Conservation (phyloP, 2,329 filamentous ascomycete genomes). For the Pyricularia grisea region DNA sequence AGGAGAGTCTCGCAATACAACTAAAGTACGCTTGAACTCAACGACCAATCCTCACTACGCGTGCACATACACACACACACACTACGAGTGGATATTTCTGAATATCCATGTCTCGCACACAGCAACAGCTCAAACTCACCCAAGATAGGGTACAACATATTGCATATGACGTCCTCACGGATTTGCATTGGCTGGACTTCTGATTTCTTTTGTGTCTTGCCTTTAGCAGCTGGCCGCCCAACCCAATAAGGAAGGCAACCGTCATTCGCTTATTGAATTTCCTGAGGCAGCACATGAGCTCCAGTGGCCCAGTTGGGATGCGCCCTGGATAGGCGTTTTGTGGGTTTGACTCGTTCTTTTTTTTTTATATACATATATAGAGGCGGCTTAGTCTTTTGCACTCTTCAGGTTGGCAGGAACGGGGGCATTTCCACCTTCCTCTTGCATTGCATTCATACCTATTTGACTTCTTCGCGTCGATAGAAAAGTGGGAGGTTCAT, state of each 20-base stretch:
- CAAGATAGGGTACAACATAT: background rate
- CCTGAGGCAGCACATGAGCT: background rate
- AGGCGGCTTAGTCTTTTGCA: background rate
- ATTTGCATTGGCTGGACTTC: background rate
- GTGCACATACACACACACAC: background rate
- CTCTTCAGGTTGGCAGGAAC: background rate
- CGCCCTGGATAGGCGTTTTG: background rate
- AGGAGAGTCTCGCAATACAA: constrained; percentile 35
- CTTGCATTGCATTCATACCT: constrained; percentile 18
- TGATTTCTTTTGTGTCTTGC: background rate
- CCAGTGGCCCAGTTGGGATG: background rate
- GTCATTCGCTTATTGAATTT: background rate
- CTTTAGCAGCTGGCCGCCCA: background rate
- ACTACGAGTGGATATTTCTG: background rate
- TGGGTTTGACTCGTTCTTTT: background rate
- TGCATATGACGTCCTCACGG: background rate
- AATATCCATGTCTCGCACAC: background rate
- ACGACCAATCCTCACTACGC: background rate
- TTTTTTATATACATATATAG: background rate
- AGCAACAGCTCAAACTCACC: background rate
- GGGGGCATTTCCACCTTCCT: constrained; percentile 1
- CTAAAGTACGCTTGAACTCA: background rate
- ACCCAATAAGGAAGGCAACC: background rate
- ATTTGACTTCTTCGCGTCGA: background rate
- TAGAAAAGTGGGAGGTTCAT: background rate